Base-by-base conservation (phyloP, 164 flowering plant species). In the Vitis labrusca region DNA sequence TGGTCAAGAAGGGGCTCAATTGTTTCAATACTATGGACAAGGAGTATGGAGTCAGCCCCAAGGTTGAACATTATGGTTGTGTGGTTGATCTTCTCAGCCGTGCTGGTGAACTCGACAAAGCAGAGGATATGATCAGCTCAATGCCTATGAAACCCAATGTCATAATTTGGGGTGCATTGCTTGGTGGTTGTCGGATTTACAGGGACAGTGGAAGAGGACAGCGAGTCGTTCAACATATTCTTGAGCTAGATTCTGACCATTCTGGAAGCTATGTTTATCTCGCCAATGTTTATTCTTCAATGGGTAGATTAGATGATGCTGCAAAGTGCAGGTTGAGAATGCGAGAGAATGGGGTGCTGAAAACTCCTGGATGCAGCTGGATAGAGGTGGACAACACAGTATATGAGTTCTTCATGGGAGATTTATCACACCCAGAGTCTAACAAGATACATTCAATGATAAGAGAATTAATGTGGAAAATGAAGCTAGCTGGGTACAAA, bases 211-310 rank as follows among this genome's bases (percentile, higher is more conserved):
- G 47, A 15, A 64, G 82, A 62, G 85, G 85, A 49, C 70, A 70
- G 8, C 74, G 75, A 54, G 84, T 74, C 50, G 84, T 74, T 9
- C 67, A 68, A 29, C 76, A 10, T 49, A 82, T 82, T 37, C 85
- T 82, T 15, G 68, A 77, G 66, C 61, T 82, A 50, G 80, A 80
- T 55, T 70, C 83, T 13, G 80, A 74, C 5, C 85, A 82, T 67
- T 78, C 83, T 11, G 85, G 85, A 32, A 74, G 82, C 54, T 76
- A 78, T 62, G 74, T 82, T 59, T 83, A 80, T 76, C 82, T 83
- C 2, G 82, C 84, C 50, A 78, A 73, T 60, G 62, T 76, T 48
- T 83, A 78, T 69, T 73, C 80, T 70, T 72, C 76, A 37, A 68
- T 53, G 64, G 84, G 86, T 48, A 73, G 77, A 51, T 37, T 80